Conservation (phyloP, 2,329 filamentous ascomycete genomes). For the Exophiala alcalophila region DNA sequence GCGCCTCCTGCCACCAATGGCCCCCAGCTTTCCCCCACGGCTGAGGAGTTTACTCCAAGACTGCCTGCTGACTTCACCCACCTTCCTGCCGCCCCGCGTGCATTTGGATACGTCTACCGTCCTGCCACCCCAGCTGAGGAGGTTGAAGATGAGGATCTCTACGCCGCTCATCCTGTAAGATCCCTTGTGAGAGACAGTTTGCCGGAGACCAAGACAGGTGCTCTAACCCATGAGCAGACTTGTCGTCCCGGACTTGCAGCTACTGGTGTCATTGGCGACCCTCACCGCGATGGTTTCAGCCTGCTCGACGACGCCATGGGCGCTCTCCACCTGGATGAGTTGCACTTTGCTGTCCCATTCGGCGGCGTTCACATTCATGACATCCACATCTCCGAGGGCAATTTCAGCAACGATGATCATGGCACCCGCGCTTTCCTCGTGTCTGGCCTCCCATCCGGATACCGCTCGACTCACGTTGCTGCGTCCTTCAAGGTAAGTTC, state of each 20-base stretch:
- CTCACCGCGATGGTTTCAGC: constrained; percentile 2
- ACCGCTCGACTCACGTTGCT: constrained; percentile 37
- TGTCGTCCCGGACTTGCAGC: constrained; percentile 6
- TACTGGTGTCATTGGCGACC: not conserved
- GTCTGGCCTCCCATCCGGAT: constrained; percentile 30
- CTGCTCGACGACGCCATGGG: constrained; percentile 1
- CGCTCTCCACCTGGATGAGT: not conserved
- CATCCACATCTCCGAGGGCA: constrained; percentile 17
- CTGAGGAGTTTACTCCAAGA: constrained; percentile 26
- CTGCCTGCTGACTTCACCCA: constrained; percentile 1
- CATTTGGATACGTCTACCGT: no score
- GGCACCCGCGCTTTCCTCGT: constrained; percentile 25
- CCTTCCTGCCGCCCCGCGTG: no score
- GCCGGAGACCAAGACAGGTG: constrained; percentile 6
- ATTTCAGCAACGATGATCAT: constrained; percentile 27
- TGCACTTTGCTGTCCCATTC: not conserved
- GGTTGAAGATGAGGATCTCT: no score
- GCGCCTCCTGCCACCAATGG: constrained; percentile 35
- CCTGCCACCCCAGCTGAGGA: no score
- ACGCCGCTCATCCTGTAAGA: no score
- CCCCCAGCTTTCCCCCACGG: constrained; percentile 27
- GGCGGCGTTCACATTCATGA: constrained; percentile 13
- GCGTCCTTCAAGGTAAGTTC: constrained; percentile 41
- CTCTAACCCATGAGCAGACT: constrained; percentile 8
- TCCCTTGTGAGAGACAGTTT: constrained; percentile 10